These are phyloP conservation scores for Kodamaea lidongshanica DNA, from an alignment of 805 yeast genomes.

Conservation along the genomic window DNA sequence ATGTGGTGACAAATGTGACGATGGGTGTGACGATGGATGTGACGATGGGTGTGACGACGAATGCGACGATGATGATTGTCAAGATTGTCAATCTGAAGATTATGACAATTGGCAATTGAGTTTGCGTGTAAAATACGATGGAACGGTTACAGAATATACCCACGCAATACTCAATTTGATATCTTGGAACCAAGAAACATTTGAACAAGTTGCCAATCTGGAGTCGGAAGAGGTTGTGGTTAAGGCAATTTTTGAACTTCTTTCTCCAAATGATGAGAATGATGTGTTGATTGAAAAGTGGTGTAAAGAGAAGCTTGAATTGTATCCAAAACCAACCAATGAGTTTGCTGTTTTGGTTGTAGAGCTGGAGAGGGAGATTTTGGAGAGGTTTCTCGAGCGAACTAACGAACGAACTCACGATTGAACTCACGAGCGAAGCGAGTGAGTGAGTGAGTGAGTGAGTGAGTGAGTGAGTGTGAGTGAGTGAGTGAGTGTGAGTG, in stretches of 20 bases:
- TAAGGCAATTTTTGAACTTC: conserved; percentile 7
- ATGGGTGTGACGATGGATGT: conserved; percentile 14
- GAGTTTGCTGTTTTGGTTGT: conserved; percentile 15
- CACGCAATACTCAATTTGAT: conserved; percentile 30
- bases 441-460: conserved; percentile 8
- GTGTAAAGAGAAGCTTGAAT: conserved; percentile 21
- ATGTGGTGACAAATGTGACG: conserved; percentile 14
- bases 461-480: conserved; percentile 6
- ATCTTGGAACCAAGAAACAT: conserved; percentile 22
- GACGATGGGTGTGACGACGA: conserved; percentile 13
- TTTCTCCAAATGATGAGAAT: conserved; percentile 5
- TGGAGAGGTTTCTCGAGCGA: conserved; percentile 13
- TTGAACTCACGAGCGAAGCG: conserved; percentile 1
- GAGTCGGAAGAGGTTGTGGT: conserved; percentile 17
- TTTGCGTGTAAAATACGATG: conserved; percentile 33
- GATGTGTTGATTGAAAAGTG: conserved; percentile 16
- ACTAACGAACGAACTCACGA: neutral
- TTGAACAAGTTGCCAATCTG: conserved; percentile 17
- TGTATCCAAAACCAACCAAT: conserved; percentile 12
- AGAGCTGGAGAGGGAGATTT: conserved; percentile 22
- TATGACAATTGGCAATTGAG: conserved; percentile 43
- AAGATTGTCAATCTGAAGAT: conserved; percentile 16
- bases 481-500: conserved; percentile 1
- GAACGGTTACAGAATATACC: conserved; percentile 41
- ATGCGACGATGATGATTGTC: conserved; percentile 8